Evolutionary conservation across 345 rosid genomes (phyloP).

Genomic region (Psidium guajava): DNA sequence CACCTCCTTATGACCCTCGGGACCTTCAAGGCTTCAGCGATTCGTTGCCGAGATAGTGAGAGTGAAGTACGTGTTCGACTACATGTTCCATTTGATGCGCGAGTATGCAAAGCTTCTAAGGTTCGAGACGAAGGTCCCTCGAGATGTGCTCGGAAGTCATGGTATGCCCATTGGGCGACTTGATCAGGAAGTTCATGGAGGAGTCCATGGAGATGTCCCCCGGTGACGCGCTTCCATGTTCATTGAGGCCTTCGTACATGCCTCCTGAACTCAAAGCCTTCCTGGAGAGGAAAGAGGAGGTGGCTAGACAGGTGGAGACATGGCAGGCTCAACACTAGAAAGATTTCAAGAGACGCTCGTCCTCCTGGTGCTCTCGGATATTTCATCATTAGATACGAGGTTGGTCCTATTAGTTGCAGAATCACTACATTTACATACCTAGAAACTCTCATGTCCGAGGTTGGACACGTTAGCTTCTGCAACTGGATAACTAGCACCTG

Average conservation of each 20-base stretch:
- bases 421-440: neutral
- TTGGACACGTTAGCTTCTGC: too few species aligned
- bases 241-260: constrained; percentile 48
- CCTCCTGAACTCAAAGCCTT: constrained; percentile 24
- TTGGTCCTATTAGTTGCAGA: neutral
- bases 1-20: constrained; percentile 21
- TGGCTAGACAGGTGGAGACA: constrained; percentile 6
- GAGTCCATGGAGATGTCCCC: constrained; percentile 58
- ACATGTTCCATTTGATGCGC: constrained; percentile 63
- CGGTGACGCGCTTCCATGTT: constrained; percentile 40
- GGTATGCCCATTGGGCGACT: constrained; percentile 38
- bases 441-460: neutral
- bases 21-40: constrained; percentile 7
- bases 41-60: constrained; percentile 38
- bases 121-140: constrained; percentile 40
- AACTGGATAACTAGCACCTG: neutral
- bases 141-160: constrained; percentile 47
- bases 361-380: neutral
- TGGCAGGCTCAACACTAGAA: constrained; percentile 36
- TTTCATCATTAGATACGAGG: neutral
- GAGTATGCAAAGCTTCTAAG: constrained; percentile 50
- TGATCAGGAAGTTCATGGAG: constrained; percentile 36
- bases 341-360: constrained; percentile 11
- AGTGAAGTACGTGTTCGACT: constrained; percentile 57
- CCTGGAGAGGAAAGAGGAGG: constrained; percentile 14